These are phyloP conservation scores for Hamamelis virginiana DNA, from an alignment of 164 flowering plant species.

Conservation along the genomic window DNA sequence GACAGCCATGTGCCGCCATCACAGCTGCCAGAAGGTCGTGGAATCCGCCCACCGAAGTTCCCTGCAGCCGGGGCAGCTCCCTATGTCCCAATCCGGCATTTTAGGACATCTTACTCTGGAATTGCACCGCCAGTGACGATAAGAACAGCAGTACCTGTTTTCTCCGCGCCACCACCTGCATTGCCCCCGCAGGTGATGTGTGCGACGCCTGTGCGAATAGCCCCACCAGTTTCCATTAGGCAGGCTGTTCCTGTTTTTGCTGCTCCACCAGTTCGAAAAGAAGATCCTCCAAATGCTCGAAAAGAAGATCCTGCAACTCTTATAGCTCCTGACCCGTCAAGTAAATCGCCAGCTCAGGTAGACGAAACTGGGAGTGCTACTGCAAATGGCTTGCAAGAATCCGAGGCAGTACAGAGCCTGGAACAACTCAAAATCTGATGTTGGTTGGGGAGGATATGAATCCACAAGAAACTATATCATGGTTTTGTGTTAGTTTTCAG, in stretches of 20 bases:
- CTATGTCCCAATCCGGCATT: constrained; percentile 66
- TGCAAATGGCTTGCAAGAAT: constrained; percentile 26
- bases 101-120: constrained; percentile 49
- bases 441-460: constrained; percentile 7
- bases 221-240: constrained; percentile 47
- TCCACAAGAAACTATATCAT: constrained; percentile 5
- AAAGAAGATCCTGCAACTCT: constrained; percentile 14
- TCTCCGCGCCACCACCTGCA: constrained; percentile 52
- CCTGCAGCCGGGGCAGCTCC: constrained; percentile 68
- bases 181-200: constrained; percentile 39
- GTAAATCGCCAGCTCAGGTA: constrained; percentile 15
- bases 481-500: constrained; percentile 24
- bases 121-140: constrained; percentile 87
- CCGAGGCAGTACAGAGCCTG: constrained; percentile 35
- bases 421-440: constrained; percentile 53
- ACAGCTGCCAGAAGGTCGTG: constrained; percentile 37
- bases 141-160: constrained; percentile 77
- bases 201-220: constrained; percentile 27
- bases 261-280: constrained; percentile 17
- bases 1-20: constrained; percentile 22
- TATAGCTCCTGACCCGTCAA: background rate
- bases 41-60: constrained; percentile 44
- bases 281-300: constrained; percentile 8
- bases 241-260: constrained; percentile 12
- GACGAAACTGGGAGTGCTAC: constrained; percentile 23